Evolutionary conservation across 805 yeast species (phyloP).

Genomic region (Myxozyma udenii): DNA sequence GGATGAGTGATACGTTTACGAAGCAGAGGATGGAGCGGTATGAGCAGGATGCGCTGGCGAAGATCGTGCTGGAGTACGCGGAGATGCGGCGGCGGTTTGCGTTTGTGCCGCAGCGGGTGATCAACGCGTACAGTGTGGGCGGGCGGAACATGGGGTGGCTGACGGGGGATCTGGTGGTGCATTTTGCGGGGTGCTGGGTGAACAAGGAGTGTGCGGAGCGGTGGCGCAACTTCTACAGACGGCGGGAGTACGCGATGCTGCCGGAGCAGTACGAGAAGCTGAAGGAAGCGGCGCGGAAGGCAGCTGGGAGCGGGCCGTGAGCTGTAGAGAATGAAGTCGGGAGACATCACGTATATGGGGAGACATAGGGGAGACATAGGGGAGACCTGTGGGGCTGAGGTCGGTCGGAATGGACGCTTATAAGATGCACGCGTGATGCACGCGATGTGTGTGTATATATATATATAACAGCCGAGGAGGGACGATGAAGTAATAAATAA

Average conservation of each 20-base stretch:
- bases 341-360: too few species aligned
- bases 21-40: conserved; percentile 83
- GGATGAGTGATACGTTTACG: conserved; percentile 87
- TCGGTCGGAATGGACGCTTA: too few species aligned
- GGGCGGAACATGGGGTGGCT: conserved; percentile 24
- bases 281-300: not conserved
- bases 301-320: not conserved
- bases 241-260: conserved; percentile 3
- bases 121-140: conserved; percentile 26
- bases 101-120: conserved; percentile 22
- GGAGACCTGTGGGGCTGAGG: too few species aligned
- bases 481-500: too few species aligned
- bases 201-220: not conserved
- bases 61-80: conserved; percentile 34
- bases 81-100: conserved; percentile 20
- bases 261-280: not conserved
- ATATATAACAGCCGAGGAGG: too few species aligned
- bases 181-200: conserved; percentile 31
- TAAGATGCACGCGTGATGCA: too few species aligned
- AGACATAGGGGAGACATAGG: too few species aligned
- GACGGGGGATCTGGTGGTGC: conserved; percentile 27
- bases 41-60: conserved; percentile 70
- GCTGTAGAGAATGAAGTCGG: too few species aligned
- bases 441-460: too few species aligned
- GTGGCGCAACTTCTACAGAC: conserved; percentile 16